Percentiles rank a stretch among this genome's conserved stretches.
Conservation (phyloP, 1,284 basidiomycete genomes). For the Ustilago bromivora region DNA sequence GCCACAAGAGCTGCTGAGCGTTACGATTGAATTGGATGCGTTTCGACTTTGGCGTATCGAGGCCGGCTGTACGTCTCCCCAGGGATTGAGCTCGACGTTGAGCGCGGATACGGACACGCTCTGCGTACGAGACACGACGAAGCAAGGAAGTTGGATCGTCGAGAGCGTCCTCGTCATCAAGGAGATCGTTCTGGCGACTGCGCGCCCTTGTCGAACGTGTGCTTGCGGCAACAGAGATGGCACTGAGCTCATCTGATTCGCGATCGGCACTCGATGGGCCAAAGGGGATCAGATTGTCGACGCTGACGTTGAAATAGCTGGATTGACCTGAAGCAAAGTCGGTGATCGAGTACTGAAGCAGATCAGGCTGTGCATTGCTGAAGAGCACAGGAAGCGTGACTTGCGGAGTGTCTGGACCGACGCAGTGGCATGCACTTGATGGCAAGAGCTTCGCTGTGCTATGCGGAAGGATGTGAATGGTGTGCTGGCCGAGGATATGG, state of each 20-base stretch:
- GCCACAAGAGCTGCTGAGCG: constrained; percentile 50
- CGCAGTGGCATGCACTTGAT: constrained; percentile 74
- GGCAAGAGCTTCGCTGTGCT: constrained; percentile 86
- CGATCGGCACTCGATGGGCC: constrained; percentile 16
- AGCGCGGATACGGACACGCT: constrained; percentile 41
- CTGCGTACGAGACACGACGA: constrained; percentile 41
- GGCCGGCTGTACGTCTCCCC: constrained; percentile 16
- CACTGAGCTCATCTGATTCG: constrained; percentile 32
- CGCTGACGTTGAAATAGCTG: constrained; percentile 76
- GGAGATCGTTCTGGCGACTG: constrained; percentile 19
- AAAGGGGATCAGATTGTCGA: constrained; percentile 77
- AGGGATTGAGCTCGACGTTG: constrained; percentile 33
- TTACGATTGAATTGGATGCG: constrained; percentile 10
- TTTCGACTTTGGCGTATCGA: constrained; percentile 36
- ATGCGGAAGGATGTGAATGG: constrained; percentile 83
- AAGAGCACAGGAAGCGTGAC: constrained; percentile 83
- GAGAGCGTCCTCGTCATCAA: constrained; percentile 40
- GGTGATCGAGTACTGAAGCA: constrained; percentile 81
- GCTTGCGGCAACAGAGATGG: constrained; percentile 31
- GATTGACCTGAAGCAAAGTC: constrained; percentile 75
- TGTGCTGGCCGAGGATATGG: constrained; percentile 87
- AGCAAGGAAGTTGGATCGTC: constrained; percentile 45
- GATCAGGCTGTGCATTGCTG: constrained; percentile 86
- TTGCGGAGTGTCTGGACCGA: constrained; percentile 74
- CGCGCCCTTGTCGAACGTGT: constrained; percentile 10